These are phyloP conservation scores for Leccinum disarticulatum DNA, from an alignment of 768 basidiomycete genomes.

Conservation along the genomic window DNA sequence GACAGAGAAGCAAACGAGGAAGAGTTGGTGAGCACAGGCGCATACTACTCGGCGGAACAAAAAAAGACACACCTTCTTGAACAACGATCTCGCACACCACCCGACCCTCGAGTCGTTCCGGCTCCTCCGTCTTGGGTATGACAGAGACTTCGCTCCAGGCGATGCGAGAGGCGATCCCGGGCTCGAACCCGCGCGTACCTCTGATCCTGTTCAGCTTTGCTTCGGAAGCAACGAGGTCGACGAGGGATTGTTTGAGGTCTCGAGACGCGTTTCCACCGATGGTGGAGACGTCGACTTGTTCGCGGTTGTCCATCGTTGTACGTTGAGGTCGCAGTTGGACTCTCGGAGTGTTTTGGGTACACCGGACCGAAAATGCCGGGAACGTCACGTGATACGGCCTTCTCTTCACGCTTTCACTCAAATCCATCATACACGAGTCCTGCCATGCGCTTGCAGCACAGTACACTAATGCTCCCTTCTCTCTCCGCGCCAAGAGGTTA, in stretches of 20 bases:
- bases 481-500: not conserved
- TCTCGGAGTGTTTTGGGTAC: not conserved
- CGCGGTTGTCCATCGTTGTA: slow-evolving; percentile 12
- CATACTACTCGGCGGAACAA: not conserved
- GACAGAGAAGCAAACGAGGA: too few species aligned
- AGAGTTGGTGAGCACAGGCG: too few species aligned
- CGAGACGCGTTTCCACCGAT: slow-evolving; percentile 31
- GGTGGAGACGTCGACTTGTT: slow-evolving; percentile 18
- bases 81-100: slow-evolving; percentile 47
- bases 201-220: slow-evolving; percentile 9
- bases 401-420: too few species aligned
- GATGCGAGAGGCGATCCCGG: slow-evolving; percentile 26
- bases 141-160: slow-evolving; percentile 43
- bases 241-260: slow-evolving; percentile 27
- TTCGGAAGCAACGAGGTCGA: slow-evolving; percentile 16
- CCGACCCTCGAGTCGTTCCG: slow-evolving; percentile 42
- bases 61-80: slow-evolving; percentile 36
- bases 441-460: not conserved
- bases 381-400: not conserved
- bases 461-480: not conserved
- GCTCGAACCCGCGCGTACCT: slow-evolving; percentile 22
- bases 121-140: slow-evolving; percentile 44
- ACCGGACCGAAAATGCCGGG: not conserved
- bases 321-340: not conserved
- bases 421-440: not conserved